Evolutionary conservation across 176 grass and related monocot species (phyloP), one percentile per base, ranked within the genome.

Genomic region (Tillandsia leiboldiana): DNA sequence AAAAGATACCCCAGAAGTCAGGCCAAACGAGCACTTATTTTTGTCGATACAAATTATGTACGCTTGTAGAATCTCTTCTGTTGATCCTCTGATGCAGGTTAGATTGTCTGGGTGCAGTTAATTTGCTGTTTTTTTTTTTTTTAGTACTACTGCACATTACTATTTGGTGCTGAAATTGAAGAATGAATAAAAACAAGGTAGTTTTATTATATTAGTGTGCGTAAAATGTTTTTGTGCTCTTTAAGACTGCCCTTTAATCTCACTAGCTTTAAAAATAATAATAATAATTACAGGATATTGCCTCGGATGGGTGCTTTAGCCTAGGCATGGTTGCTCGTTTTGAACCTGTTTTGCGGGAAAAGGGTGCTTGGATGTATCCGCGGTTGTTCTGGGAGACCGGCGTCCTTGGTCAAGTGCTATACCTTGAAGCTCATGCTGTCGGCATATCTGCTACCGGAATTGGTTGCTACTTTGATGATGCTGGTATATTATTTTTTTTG

Each of bases 391-490:
- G 88, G 92, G 92, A 96, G 76, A 85, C 81, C 23, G 92, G 92
- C 63, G 73, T 96, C 75, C 86, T 96, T 75, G 92, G 92, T 75
- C 92, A 96, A 83, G 78, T 91, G 14, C 73, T 96, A 49, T 96
- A 96, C 78, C 88, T 96, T 13, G 92, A 96, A 79, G 81, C 92
- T n/a, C 92, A 96, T 87, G 92, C 86, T 72, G 49, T 91, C 83
- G 92, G 92, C 50, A 80, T 89, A 85, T 96, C 92, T 68, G 88
- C 92, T 53, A 96, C 92, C 26, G 92, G 92, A 67, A 96, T 96
- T 29, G 88, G 92, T 70, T 96, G 92, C 81, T 96, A 96, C 78
- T 96, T 96, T 74, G 92, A 96, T 81, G 88, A 96, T 74, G 81
- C 80, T 65, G 88, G 92, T 96, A 87, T 73, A 72, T 73, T 2